A percentile compares a stretch with the other conserved stretches of the same genome.
Conservation (phyloP, 1,284 basidiomycete genomes). For the Paramarasmius palmivorus region DNA sequence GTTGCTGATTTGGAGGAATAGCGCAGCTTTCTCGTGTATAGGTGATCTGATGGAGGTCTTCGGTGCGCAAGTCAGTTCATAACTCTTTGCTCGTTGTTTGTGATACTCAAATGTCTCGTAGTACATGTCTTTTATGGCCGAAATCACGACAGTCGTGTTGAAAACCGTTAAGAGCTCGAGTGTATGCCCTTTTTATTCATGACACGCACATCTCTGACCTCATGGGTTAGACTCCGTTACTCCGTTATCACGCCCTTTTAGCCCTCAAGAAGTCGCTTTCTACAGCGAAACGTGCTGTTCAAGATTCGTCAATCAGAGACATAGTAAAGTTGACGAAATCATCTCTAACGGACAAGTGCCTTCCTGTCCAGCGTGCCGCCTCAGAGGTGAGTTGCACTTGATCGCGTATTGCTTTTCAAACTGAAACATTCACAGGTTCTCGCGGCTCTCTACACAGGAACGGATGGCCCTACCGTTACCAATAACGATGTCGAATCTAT, state of each 20-base stretch:
- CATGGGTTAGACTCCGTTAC: constrained; percentile 64
- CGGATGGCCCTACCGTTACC: constrained; percentile 52
- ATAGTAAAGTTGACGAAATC: constrained; percentile 82
- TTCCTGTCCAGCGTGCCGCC: constrained; percentile 85
- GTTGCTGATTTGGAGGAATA: constrained; percentile 28
- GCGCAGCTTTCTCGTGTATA: constrained; percentile 78
- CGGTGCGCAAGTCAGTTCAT: constrained; percentile 72
- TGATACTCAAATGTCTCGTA: constrained; percentile 31
- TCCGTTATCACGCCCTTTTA: constrained; percentile 81
- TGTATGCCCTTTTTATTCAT: constrained; percentile 38
- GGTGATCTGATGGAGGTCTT: constrained; percentile 86
- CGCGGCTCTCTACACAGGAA: constrained; percentile 62
- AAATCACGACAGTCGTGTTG: constrained; percentile 68
- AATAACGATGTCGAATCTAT: constrained; percentile 76
- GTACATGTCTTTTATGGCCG: constrained; percentile 95
- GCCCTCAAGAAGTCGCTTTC: constrained; percentile 77
- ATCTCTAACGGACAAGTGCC: constrained; percentile 80
- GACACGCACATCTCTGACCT: constrained; percentile 7
- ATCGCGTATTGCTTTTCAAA: background rate
- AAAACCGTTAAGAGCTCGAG: constrained; percentile 72
- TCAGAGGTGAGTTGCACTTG: constrained; percentile 58
- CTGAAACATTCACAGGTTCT: constrained; percentile 48
- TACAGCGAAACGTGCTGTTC: constrained; percentile 81
- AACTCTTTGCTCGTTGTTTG: background rate
- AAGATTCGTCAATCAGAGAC: constrained; percentile 81